Percentiles rank a stretch among this genome's conserved stretches.
These are phyloP conservation scores for Actinomortierella ambigua DNA, from an alignment of 371 early-diverging fungal genomes.

Conservation along the genomic window DNA sequence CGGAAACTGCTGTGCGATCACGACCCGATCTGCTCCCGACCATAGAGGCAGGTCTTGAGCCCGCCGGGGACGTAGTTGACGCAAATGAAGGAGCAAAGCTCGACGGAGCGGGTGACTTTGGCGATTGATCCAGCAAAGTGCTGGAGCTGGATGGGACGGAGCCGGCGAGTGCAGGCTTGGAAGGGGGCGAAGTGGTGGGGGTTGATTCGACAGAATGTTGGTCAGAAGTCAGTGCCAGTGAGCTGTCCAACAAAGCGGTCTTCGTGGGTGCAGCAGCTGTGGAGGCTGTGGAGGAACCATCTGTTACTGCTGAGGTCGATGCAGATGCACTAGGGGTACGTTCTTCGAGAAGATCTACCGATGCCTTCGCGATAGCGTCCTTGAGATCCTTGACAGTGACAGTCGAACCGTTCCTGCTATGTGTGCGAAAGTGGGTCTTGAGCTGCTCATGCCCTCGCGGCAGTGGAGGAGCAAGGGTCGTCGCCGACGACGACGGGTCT, in stretches of 20 bases:
- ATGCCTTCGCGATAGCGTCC: constrained; percentile 39
- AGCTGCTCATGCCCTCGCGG: constrained; percentile 29
- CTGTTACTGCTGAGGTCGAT: neutral
- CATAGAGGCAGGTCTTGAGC: constrained; percentile 20
- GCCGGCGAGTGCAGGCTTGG: too few relatives aligned
- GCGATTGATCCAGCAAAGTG: too few relatives aligned
- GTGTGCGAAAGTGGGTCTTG: constrained; percentile 45
- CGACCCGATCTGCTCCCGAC: constrained; percentile 19
- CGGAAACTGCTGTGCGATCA: constrained; percentile 26
- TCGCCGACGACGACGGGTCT: too few relatives aligned
- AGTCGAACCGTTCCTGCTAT: constrained; percentile 42
- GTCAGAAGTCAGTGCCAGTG: too few relatives aligned
- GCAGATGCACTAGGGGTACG: neutral
- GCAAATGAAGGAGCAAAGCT: too few relatives aligned
- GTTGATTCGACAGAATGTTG: too few relatives aligned
- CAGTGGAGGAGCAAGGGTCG: constrained; percentile 26
- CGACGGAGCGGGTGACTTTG: too few relatives aligned
- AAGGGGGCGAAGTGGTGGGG: too few relatives aligned
- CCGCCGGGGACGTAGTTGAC: too few relatives aligned
- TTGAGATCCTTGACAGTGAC: constrained; percentile 46
- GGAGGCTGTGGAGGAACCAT: neutral
- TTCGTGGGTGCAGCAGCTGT: neutral
- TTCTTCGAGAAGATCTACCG: constrained; percentile 18
- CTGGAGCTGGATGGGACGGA: too few relatives aligned
- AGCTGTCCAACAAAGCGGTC: too few relatives aligned